Conservation (phyloP, 495 filamentous ascomycete species). For the Mytilinidion resinicola region DNA sequence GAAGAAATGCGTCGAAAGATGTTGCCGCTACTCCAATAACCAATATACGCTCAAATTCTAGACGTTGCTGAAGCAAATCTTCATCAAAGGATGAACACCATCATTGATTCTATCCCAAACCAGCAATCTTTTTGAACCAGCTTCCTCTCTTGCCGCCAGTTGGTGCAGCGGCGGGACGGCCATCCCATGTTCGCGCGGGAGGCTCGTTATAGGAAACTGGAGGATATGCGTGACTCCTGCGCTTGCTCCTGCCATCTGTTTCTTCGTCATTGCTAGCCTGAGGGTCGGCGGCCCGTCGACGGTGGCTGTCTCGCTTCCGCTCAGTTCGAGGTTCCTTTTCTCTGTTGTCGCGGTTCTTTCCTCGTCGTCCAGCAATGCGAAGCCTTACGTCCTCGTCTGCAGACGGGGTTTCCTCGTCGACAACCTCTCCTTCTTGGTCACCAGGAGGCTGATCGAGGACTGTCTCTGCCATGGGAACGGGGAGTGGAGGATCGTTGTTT, state of each 20-base stretch:
- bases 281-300: not conserved
- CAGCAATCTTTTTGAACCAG: constrained; percentile 31
- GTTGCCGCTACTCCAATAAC: not conserved
- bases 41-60: not conserved
- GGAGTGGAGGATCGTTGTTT: constrained; percentile 24
- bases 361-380: constrained; percentile 17
- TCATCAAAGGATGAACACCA: not conserved
- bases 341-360: constrained; percentile 1
- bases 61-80: not conserved
- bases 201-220: constrained; percentile 15
- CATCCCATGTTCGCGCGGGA: constrained; percentile 24
- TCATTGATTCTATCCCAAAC: not conserved
- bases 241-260: constrained; percentile 15
- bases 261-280: constrained; percentile 1
- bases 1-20: not conserved
- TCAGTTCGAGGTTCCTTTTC: not conserved
- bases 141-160: constrained; percentile 24
- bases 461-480: constrained; percentile 26
- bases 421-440: constrained; percentile 4
- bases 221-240: constrained; percentile 18
- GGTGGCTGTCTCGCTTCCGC: constrained; percentile 6
- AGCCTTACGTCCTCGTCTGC: constrained; percentile 24
- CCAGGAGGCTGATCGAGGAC: constrained; percentile 20
- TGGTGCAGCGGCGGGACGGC: constrained; percentile 8
- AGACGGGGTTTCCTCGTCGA: constrained; percentile 21